Conservation (phyloP, 306 rosid genomes). For the Vigna unguiculata region DNA sequence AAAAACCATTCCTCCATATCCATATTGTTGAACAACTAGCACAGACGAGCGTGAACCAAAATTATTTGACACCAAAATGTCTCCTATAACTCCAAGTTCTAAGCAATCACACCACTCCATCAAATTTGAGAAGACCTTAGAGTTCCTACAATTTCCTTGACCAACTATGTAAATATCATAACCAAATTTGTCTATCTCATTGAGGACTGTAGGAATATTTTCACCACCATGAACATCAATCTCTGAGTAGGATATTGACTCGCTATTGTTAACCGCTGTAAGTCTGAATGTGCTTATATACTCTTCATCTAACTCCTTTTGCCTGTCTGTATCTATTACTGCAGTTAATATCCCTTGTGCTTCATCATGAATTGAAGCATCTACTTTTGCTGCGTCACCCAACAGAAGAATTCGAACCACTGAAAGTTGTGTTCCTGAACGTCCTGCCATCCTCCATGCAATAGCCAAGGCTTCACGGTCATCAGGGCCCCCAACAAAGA, state of each 20-base stretch:
- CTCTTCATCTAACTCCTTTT: constrained; percentile 53
- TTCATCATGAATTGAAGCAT: not conserved
- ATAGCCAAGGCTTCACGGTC: constrained; percentile 70
- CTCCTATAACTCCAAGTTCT: constrained; percentile 64
- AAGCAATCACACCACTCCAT: constrained; percentile 60
- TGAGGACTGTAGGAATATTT: constrained; percentile 40
- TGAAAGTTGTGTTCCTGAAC: constrained; percentile 48
- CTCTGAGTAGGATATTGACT: constrained; percentile 49
- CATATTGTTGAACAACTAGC: constrained; percentile 60
- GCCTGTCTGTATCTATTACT: constrained; percentile 30
- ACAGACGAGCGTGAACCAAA: constrained; percentile 50
- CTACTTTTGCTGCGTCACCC: constrained; percentile 38
- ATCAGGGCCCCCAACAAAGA: constrained; percentile 61
- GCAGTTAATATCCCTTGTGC: constrained; percentile 30
- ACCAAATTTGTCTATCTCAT: constrained; percentile 39
- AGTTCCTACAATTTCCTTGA: constrained; percentile 49
- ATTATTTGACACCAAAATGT: constrained; percentile 53
- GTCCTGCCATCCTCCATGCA: constrained; percentile 61
- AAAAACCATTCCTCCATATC: constrained; percentile 44
- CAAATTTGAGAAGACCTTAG: constrained; percentile 19
- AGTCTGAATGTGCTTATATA: constrained; percentile 48
- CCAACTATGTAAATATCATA: constrained; percentile 62
- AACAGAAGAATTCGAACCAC: constrained; percentile 49
- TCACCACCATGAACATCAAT: constrained; percentile 46
- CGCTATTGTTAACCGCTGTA: constrained; percentile 32